phyloP scores from a whole-genome alignment of 352 stramenopile genomes.

The Thalassiosira pacifica region DNA sequence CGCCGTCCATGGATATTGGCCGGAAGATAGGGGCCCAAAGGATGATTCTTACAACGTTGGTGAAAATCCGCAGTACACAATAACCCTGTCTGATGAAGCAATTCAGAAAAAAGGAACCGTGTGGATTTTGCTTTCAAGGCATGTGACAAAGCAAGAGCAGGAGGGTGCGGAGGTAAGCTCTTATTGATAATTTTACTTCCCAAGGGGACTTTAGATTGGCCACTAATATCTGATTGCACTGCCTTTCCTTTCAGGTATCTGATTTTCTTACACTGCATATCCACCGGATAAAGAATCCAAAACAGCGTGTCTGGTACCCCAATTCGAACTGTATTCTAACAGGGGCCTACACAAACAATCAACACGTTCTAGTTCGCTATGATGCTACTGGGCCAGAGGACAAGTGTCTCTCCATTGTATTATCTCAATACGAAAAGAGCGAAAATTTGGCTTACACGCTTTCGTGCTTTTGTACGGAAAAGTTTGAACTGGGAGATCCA shows the following conservation, averaged over 20 bases:
- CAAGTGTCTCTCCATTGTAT: constrained; percentile 75
- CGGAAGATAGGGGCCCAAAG: constrained; percentile 86
- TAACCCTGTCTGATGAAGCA: constrained; percentile 87
- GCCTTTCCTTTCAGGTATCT: constrained; percentile 29
- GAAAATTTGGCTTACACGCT: constrained; percentile 81
- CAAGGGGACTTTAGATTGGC: constrained; percentile 2
- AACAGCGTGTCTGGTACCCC: constrained; percentile 76
- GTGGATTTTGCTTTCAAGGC: constrained; percentile 93
- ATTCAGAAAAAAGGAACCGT: constrained; percentile 76
- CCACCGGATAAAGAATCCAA: constrained; percentile 64
- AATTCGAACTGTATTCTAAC: constrained; percentile 63
- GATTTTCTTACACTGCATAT: constrained; percentile 80
- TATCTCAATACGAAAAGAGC: constrained; percentile 83
- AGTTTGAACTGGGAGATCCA: constrained; percentile 68
- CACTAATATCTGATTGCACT: constrained; percentile 6
- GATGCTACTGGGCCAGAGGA: constrained; percentile 67
- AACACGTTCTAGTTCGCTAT: constrained; percentile 80
- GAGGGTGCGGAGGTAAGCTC: constrained; percentile 67
- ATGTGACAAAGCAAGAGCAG: constrained; percentile 89
- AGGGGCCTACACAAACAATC: constrained; percentile 84
- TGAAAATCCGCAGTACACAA: constrained; percentile 94
- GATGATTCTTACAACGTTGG: constrained; percentile 92
- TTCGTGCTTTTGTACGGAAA: constrained; percentile 78
- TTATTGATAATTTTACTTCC: not conserved
- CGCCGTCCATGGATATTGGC: constrained; percentile 88